These are phyloP conservation scores for Trebouxiophyceae sp. DNA, from an alignment of 163 green algal species.

Conservation along the genomic window DNA sequence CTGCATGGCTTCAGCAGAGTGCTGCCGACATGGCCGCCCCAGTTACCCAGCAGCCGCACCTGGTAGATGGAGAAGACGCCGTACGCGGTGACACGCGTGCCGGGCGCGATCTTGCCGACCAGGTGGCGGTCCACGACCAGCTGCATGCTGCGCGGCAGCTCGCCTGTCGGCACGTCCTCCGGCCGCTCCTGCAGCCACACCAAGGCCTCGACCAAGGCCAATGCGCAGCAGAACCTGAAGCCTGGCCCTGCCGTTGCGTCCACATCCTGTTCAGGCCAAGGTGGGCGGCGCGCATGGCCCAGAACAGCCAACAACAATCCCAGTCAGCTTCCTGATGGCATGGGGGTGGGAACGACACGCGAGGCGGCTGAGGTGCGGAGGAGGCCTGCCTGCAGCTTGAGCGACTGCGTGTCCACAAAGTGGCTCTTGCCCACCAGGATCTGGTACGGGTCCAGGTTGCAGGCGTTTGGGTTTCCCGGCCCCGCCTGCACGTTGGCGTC, in stretches of 20 bases:
- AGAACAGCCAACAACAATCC: no score
- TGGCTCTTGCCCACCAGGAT: constrained; percentile 65
- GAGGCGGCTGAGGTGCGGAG: no score
- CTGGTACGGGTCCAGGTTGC: constrained; percentile 73
- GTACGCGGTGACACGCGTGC: constrained; percentile 83
- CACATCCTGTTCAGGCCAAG: no score
- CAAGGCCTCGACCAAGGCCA: no score
- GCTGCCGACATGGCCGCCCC: no score
- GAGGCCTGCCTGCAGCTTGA: constrained; percentile 99
- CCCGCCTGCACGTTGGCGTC: constrained; percentile 18
- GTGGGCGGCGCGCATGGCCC: no score
- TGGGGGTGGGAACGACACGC: no score
- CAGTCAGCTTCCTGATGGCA: no score
- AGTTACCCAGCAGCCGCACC: no score
- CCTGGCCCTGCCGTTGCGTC: no score
- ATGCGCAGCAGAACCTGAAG: no score
- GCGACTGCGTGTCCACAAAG: constrained; percentile 95
- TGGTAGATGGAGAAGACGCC: constrained; percentile 91
- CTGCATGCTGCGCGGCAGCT: constrained; percentile 84
- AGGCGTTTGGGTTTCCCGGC: constrained; percentile 23
- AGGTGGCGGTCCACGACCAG: constrained; percentile 80
- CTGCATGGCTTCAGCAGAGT: no score
- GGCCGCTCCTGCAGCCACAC: constrained; percentile 67
- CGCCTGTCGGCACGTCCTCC: constrained; percentile 93
- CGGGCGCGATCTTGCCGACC: constrained; percentile 75